phyloP scores from a whole-genome alignment of 768 basidiomycete species.

The Mycena filopes region DNA sequence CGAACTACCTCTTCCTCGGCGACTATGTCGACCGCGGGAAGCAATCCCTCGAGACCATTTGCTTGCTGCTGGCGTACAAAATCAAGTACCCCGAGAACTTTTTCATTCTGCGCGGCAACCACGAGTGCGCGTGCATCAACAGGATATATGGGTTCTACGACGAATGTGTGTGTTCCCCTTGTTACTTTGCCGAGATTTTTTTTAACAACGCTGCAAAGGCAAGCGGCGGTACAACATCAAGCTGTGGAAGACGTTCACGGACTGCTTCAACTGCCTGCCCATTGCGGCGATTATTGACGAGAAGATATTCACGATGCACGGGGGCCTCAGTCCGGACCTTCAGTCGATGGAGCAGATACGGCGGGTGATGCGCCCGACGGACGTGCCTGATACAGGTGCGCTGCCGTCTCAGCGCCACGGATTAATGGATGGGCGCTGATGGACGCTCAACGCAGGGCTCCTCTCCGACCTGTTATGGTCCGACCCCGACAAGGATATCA shows the following conservation, averaged over 20 bases:
- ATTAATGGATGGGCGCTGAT: constrained; percentile 11
- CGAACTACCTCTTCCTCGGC: constrained; percentile 99
- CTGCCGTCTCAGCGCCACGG: constrained; percentile 5
- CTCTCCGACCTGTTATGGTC: constrained; percentile 98
- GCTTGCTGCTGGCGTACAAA: constrained; percentile 98
- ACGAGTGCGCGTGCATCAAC: constrained; percentile 99
- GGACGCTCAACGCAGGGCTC: constrained; percentile 63
- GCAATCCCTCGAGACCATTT: constrained; percentile 98
- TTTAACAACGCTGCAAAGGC: constrained; percentile 60
- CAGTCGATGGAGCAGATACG: constrained; percentile 99
- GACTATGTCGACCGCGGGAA: constrained; percentile 99
- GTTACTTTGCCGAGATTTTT: constrained; percentile 9
- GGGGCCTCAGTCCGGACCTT: constrained; percentile 95
- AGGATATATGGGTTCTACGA: constrained; percentile 99
- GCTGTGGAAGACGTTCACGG: constrained; percentile 99
- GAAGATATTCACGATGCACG: constrained; percentile 99
- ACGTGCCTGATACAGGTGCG: constrained; percentile 97
- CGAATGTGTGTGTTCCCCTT: constrained; percentile 79
- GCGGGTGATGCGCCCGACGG: constrained; percentile 98
- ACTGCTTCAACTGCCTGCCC: constrained; percentile 99
- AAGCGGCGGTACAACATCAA: constrained; percentile 99
- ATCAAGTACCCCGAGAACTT: constrained; percentile 99
- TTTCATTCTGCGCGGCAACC: constrained; percentile 98
- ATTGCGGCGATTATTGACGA: constrained; percentile 99
- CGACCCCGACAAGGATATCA: constrained; percentile 99